Conservation (phyloP, 345 rosid genomes). For the Aquilaria sinensis region DNA sequence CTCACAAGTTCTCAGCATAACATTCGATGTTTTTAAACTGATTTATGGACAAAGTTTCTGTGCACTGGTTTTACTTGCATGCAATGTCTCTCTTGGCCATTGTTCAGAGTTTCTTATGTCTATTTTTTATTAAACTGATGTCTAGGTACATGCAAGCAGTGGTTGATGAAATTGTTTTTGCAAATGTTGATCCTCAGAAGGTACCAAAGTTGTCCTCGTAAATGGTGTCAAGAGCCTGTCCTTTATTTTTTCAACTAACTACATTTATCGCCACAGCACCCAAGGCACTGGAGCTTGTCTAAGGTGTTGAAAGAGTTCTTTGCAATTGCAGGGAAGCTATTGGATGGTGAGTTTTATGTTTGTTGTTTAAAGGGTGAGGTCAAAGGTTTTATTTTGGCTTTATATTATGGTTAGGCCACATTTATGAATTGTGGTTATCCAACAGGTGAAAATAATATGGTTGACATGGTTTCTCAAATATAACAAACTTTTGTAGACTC, state of each 20-base stretch:
- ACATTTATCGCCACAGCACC: constrained; percentile 47
- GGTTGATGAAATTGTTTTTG: constrained; percentile 72
- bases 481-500: constrained; percentile 37
- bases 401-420: neutral
- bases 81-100: too few relatives aligned
- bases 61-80: too few relatives aligned
- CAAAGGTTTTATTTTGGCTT: neutral
- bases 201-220: too few relatives aligned
- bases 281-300: constrained; percentile 66
- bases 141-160: constrained; percentile 95
- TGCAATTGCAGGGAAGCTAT: constrained; percentile 52
- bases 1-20: too few relatives aligned
- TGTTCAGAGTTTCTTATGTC: neutral
- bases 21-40: too few relatives aligned
- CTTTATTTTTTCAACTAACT: constrained; percentile 17
- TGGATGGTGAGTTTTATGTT: constrained; percentile 47
- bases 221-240: too few relatives aligned
- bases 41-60: too few relatives aligned
- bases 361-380: too few relatives aligned
- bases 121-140: constrained; percentile 9
- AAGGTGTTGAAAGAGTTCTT: constrained; percentile 60
- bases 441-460: neutral
- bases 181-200: constrained; percentile 53
- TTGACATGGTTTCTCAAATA: constrained; percentile 7
- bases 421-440: too few relatives aligned